Evolutionary conservation across 345 rosid species (phyloP).

Genomic region (Aurinia saxatilis): DNA sequence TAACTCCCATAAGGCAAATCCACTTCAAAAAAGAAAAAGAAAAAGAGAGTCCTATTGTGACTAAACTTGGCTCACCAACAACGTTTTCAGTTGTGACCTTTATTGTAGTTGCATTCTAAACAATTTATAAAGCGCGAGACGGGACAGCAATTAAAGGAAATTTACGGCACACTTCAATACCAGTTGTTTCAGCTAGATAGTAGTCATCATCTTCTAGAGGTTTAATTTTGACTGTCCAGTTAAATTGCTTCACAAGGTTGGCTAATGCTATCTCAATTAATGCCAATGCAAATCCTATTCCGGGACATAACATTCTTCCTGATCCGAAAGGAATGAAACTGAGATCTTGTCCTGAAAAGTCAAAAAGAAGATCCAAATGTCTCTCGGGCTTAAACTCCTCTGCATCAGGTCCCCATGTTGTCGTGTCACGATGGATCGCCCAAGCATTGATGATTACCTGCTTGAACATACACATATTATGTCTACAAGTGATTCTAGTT

Average conservation of each 20-base stretch:
- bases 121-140: background rate
- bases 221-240: background rate
- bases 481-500: too few relatives aligned
- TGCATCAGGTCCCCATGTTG: constrained; percentile 41
- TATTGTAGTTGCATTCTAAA: background rate
- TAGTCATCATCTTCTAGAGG: constrained; percentile 1
- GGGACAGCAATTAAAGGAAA: constrained; percentile 3
- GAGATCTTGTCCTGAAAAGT: constrained; percentile 16
- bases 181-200: constrained; percentile 4
- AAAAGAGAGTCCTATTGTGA: too few relatives aligned
- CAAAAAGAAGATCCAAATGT: background rate
- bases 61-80: too few relatives aligned
- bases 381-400: constrained; percentile 44
- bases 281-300: background rate
- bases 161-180: constrained; percentile 9
- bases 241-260: constrained; percentile 6
- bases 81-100: too few relatives aligned
- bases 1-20: too few relatives aligned
- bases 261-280: background rate
- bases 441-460: constrained; percentile 30
- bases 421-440: constrained; percentile 27
- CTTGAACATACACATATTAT: background rate
- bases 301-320: constrained; percentile 15
- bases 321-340: constrained; percentile 13
- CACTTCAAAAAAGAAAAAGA: too few relatives aligned